phyloP scores from a whole-genome alignment of 306 rosid genomes.

The Cyamopsis tetragonoloba region DNA sequence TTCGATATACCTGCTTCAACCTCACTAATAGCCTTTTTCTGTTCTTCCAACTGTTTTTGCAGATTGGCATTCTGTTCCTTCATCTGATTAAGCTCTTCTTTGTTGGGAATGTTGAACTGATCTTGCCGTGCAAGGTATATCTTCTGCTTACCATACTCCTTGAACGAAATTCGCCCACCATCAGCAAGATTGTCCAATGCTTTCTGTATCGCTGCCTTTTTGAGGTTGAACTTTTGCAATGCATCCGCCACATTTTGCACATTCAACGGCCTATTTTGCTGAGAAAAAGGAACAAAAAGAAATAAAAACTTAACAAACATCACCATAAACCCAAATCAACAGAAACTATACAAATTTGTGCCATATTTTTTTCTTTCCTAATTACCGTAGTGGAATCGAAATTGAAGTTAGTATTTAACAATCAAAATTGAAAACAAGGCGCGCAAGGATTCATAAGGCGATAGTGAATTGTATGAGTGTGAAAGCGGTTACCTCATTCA shows the following conservation, averaged over 20 bases:
- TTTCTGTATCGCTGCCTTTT: conserved; percentile 77
- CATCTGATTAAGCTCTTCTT: conserved; percentile 80
- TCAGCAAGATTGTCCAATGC: conserved; percentile 80
- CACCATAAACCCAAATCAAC: not conserved
- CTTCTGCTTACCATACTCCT: conserved; percentile 98
- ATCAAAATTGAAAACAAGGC: not conserved
- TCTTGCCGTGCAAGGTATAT: conserved; percentile 86
- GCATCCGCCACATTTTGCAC: conserved; percentile 82
- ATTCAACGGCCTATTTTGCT: conserved; percentile 93
- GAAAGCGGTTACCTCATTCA: conserved; percentile 60
- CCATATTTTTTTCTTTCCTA: not conserved
- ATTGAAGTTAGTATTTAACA: not conserved
- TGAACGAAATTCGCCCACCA: conserved; percentile 63
- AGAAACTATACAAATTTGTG: not conserved
- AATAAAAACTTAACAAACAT: not conserved
- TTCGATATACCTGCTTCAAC: conserved; percentile 68
- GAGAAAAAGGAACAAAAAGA: not conserved
- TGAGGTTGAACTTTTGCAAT: conserved; percentile 83
- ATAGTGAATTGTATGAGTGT: not conserved
- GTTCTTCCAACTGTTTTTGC: conserved; percentile 54
- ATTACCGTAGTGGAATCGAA: not conserved
- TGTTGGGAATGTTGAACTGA: conserved; percentile 66
- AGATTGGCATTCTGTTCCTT: conserved; percentile 63
- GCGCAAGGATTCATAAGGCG: not conserved
- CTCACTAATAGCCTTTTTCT: conserved; percentile 46